Conservation (phyloP, 495 filamentous ascomycete species). For the Penicillium parvum region DNA sequence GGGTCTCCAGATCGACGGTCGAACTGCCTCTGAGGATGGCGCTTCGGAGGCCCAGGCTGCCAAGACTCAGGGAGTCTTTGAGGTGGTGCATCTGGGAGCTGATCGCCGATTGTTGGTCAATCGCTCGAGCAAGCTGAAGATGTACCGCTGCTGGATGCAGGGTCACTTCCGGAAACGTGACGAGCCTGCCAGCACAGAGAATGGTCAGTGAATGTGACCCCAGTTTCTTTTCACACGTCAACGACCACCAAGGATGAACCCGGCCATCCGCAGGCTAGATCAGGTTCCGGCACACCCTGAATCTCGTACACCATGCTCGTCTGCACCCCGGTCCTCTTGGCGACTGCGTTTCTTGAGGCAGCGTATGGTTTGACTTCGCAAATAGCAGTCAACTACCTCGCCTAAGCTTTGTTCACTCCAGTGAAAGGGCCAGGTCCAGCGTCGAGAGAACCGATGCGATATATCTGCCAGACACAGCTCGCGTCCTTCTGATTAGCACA, state of each 20-base stretch:
- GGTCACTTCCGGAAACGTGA: conserved; percentile 74
- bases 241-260: not conserved
- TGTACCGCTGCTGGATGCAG: conserved; percentile 98
- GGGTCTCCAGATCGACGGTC: conserved; percentile 27
- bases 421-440: too few relatives aligned
- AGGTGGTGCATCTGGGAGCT: conserved; percentile 70
- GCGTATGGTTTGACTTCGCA: too few relatives aligned
- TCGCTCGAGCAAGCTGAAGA: conserved; percentile 82
- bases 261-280: too few relatives aligned
- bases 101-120: conserved; percentile 91
- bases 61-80: conserved; percentile 44
- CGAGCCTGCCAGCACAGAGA: conserved; percentile 6
- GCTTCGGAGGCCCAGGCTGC: conserved; percentile 8
- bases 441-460: too few relatives aligned
- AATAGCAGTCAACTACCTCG: too few relatives aligned
- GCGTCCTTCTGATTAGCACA: too few relatives aligned
- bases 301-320: too few relatives aligned
- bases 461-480: too few relatives aligned
- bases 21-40: conserved; percentile 8
- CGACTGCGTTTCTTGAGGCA: too few relatives aligned
- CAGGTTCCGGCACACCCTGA: too few relatives aligned
- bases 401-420: too few relatives aligned
- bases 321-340: too few relatives aligned
- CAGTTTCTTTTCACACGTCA: not conserved
- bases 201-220: conserved; percentile 8